Evolutionary conservation across 768 basidiomycete genomes (phyloP), one percentile per base, ranked within the genome.

Genomic region (Lactarius hatsudake): DNA sequence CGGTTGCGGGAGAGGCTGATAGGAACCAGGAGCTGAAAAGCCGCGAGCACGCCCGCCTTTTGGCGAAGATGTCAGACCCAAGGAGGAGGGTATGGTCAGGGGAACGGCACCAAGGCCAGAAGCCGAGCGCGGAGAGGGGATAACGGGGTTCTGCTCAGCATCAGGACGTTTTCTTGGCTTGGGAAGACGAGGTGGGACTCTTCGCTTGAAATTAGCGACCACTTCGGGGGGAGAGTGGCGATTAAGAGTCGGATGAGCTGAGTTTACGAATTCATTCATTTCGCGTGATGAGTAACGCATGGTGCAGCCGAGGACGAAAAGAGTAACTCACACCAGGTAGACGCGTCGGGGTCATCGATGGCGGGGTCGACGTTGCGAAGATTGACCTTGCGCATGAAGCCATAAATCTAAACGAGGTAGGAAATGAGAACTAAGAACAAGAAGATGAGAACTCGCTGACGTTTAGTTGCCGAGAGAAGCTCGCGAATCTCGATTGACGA

Each of bases 361-460:
- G 91, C 93, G 69, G 92, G 91, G 81, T 96, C 94, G 77, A 95
- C 90, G 80, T 96, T 94, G 76, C 93, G 90, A 73, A 96, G 83
- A 81, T 95, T 96, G 76, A 96, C 92, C 79, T 96, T 96, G 79
- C 94, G 93, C 93, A 96, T 96, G 83, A 95, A 97, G 71, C 94
- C 95, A 81, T 97, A 97, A 79, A 97, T 97, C 94, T 96, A 68
- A 61, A 68, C 32, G 64, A 64, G 72, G 63, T 38, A 62, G 43
- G 68, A 69, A 28, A 68, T 59, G 62, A 73, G 75, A 66, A 69
- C 58, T 71, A 69, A 63, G 69, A 43, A 64, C 65, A 69, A 38
- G 68, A 69, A 63, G 64, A 64, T 57, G 65, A 63, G 65, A 58
- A 64, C 45, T 57, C 38, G 42, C 71, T 60, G 63, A 96, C 94